Evolutionary conservation across 306 rosid genomes (phyloP), one percentile per base, ranked within the genome.

Genomic region (Corylus heterophylla): DNA sequence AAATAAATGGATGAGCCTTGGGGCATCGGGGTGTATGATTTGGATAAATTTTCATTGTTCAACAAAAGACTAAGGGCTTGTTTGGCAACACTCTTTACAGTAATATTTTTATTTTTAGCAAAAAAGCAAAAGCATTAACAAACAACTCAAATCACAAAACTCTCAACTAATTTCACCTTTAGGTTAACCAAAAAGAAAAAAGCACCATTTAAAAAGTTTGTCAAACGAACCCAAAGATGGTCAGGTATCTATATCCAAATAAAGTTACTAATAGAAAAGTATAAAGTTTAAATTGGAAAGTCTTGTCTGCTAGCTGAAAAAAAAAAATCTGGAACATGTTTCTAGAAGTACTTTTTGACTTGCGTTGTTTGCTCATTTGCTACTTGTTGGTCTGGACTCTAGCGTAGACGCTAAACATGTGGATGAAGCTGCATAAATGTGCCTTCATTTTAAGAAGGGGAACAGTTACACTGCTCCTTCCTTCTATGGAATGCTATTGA

Each of bases 391-490:
- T 45, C 31, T 22, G 55, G 49, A 54, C 31, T 18, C 35, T 59
- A 59, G 37, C 8, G 29, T 18, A 71, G 49, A 56, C 31, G 62
- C 51, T 56, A 78, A 49, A 25, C n/a, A 50, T 61, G 29, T 35
- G 66, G 39, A 71, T 35, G 77, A 71, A 59, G 64, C 64, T 79
- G 54, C 47, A 71, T 47, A 25, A 11, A 22, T 68, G 12, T 18
- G 47, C 27, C 27, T 54, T 54, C 69, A 48, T 12, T 7, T 55
- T 29, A 11, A 69, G 66, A 25, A 39, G 51, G 20, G 51, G 4
- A 27, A 27, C 11, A 9, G 27, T 67, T 62, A 70, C 35, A 12
- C 25, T 29, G 25, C 4, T 51, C 6, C 7, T 18, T 4, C 20
- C 17, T 9, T 73, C 51, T n/a, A 3, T 72, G 64, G 52, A 27